phyloP scores from a whole-genome alignment of 2,329 filamentous ascomycete species.

The Colletotrichum tofieldiae region DNA sequence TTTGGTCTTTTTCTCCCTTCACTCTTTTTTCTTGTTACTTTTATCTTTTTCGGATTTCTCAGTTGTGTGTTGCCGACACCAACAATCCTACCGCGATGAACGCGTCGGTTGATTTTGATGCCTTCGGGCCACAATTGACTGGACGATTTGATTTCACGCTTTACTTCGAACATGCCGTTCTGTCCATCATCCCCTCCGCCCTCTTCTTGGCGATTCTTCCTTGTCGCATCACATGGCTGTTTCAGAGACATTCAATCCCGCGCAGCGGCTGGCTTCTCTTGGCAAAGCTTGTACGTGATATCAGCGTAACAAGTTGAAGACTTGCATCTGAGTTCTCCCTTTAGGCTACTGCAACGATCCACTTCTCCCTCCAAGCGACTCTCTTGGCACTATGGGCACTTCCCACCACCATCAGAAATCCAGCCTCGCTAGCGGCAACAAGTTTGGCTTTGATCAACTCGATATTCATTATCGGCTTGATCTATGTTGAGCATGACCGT shows the following conservation, averaged over 20 bases:
- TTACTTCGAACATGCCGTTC: constrained; percentile 44
- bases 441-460: constrained; percentile 50
- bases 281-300: constrained; percentile 45
- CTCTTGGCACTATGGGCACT: constrained; percentile 31
- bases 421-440: constrained; percentile 49
- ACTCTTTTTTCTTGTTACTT: not conserved
- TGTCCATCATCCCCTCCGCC: constrained; percentile 39
- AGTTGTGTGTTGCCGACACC: not conserved
- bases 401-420: not conserved
- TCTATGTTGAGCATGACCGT: not conserved
- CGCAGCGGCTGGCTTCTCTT: constrained; percentile 36
- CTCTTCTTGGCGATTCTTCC: constrained; percentile 23
- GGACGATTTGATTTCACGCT: constrained; percentile 46
- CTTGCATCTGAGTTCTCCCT: not conserved
- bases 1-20: not conserved
- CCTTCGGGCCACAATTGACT: constrained; percentile 24
- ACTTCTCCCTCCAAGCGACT: constrained; percentile 10
- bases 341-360: not conserved
- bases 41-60: too few relatives aligned
- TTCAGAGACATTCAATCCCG: constrained; percentile 30
- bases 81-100: constrained; percentile 16
- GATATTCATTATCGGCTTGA: constrained; percentile 44
- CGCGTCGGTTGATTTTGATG: not conserved
- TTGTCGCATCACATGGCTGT: constrained; percentile 17
- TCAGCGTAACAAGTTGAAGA: not conserved